These are phyloP conservation scores for Paecilomyces variotii DNA, from an alignment of 2,329 filamentous ascomycete genomes.

Conservation along the genomic window DNA sequence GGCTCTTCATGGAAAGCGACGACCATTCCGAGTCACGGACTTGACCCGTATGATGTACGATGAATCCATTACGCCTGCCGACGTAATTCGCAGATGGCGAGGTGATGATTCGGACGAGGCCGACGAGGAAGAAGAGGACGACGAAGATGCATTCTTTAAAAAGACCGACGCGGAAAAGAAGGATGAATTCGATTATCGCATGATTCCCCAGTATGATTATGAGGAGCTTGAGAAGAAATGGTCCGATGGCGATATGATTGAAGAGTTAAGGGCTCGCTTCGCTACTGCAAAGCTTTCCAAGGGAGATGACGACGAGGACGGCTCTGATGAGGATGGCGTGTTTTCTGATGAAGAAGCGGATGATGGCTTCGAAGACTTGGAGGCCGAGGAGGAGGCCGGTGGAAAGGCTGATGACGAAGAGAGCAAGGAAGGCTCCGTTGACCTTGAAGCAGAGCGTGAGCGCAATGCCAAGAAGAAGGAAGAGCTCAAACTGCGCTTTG, in stretches of 20 bases:
- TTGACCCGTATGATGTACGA: conserved; percentile 87
- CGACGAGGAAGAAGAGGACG: conserved; percentile 50
- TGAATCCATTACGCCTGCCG: conserved; percentile 61
- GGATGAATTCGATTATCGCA: conserved; percentile 60
- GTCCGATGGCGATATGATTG: conserved; percentile 70
- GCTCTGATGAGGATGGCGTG: conserved; percentile 40
- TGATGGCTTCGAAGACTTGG: conserved; percentile 77
- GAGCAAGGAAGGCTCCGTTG: conserved; percentile 26
- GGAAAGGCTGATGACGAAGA: conserved; percentile 43
- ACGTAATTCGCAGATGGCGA: conserved; percentile 73
- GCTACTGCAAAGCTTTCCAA: conserved; percentile 58
- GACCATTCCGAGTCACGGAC: conserved; percentile 70
- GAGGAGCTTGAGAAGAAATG: conserved; percentile 75
- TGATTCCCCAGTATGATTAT: conserved; percentile 73
- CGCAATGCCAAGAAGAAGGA: conserved; percentile 89
- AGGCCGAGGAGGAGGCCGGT: conserved; percentile 57
- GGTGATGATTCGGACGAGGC: conserved; percentile 59
- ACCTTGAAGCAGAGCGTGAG: conserved; percentile 79
- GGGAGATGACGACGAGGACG: conserved; percentile 47
- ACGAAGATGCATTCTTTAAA: conserved; percentile 59
- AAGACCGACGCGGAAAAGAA: conserved; percentile 45
- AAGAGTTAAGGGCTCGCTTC: conserved; percentile 66
- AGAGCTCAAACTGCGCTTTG: conserved; percentile 87
- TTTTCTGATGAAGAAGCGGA: conserved; percentile 57
- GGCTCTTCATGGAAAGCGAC: conserved; percentile 60